Conservation (phyloP, 192 early-diverging fungal species). For the Geranomyces variabilis region DNA sequence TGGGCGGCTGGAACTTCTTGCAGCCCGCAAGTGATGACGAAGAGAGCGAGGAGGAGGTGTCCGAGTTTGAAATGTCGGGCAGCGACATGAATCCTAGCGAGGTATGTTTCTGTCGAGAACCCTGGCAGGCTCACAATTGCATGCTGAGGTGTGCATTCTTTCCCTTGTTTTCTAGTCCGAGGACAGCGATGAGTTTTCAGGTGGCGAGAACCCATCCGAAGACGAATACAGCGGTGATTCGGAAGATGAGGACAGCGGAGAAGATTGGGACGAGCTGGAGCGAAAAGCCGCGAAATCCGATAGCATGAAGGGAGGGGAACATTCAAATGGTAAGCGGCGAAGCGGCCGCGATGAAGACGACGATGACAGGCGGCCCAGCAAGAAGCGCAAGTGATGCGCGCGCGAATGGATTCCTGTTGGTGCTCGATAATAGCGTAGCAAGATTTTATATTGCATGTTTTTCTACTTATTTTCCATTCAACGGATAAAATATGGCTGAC, state of each 20-base stretch:
- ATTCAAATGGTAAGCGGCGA: background rate
- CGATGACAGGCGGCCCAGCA: background rate
- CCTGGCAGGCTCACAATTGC: slow-evolving; percentile 9
- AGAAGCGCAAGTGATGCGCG: slow-evolving; percentile 8
- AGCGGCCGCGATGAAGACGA: slow-evolving; percentile 4
- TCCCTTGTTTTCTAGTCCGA: slow-evolving; percentile 6
- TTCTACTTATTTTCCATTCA: too few species aligned
- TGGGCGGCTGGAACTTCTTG: slow-evolving; percentile 92
- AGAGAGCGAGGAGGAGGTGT: slow-evolving; percentile 42
- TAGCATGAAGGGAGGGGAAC: background rate
- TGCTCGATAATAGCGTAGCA: too few species aligned
- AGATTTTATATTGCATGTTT: too few species aligned
- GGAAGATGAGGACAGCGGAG: slow-evolving; percentile 51
- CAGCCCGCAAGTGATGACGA: slow-evolving; percentile 60
- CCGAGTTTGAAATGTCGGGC: slow-evolving; percentile 41
- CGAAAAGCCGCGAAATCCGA: slow-evolving; percentile 45
- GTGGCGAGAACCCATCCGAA: slow-evolving; percentile 28
- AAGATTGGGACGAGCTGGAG: slow-evolving; percentile 64
- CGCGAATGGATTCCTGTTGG: too few species aligned
- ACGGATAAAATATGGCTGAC: too few species aligned
- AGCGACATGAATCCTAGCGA: slow-evolving; percentile 31
- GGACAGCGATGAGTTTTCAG: slow-evolving; percentile 34
- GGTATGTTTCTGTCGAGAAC: slow-evolving; percentile 2
- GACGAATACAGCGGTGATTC: slow-evolving; percentile 33
- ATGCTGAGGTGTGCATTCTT: background rate